Conservation (phyloP, 768 basidiomycete species). For the Lactifluus piperatus region DNA sequence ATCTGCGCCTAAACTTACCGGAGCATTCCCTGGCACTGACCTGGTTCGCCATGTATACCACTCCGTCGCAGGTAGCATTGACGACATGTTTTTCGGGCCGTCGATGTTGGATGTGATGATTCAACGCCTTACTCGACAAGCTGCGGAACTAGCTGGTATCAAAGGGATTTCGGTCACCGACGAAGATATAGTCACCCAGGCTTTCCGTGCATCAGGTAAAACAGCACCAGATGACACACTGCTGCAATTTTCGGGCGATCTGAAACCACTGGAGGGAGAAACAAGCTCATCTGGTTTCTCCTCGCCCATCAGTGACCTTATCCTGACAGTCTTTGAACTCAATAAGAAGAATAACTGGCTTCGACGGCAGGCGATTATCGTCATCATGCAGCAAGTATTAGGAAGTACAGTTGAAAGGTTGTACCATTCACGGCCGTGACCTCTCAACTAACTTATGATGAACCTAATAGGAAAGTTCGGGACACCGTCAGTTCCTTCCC, state of each 20-base stretch:
- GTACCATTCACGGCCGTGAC: background rate
- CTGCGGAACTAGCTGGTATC: conserved; percentile 80
- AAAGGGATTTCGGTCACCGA: conserved; percentile 71
- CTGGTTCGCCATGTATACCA: conserved; percentile 84
- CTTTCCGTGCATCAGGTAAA: conserved; percentile 62
- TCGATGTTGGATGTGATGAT: conserved; percentile 96
- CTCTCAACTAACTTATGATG: background rate
- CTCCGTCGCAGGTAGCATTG: conserved; percentile 88
- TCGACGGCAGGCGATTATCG: conserved; percentile 88
- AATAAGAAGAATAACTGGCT: conserved; percentile 97
- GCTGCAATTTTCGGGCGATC: conserved; percentile 63
- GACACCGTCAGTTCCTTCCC: conserved; percentile 60
- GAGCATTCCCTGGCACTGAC: conserved; percentile 56
- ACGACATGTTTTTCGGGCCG: conserved; percentile 95
- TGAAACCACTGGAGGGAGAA: conserved; percentile 80
- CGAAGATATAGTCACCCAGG: conserved; percentile 78
- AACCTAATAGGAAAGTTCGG: conserved; percentile 63
- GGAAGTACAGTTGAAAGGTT: conserved; percentile 95
- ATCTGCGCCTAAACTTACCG: conserved; percentile 32
- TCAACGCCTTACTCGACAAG: conserved; percentile 81
- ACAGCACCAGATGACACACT: conserved; percentile 58
- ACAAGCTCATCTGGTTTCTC: conserved; percentile 85
- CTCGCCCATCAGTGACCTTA: conserved; percentile 87
- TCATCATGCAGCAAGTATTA: conserved; percentile 91
- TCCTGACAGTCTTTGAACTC: conserved; percentile 89